phyloP scores from a whole-genome alignment of 2,329 filamentous ascomycete genomes.

The Penicillium sp. region DNA sequence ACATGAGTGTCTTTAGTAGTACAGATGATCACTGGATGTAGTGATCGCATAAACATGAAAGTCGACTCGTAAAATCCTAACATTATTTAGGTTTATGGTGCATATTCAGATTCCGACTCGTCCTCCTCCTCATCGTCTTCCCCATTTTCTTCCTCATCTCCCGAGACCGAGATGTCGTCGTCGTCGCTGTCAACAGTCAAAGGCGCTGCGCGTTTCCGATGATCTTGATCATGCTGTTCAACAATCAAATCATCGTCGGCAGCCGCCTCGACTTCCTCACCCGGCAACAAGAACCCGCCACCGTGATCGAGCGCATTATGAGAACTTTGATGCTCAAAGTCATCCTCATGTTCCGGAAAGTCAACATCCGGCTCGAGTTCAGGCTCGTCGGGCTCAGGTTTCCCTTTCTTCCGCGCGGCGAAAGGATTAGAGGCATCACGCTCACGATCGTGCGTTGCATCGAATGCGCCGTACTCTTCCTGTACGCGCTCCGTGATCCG shows the following conservation, averaged over 20 bases:
- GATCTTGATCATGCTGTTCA: constrained; percentile 16
- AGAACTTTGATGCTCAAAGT: constrained; percentile 1
- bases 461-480: constrained; percentile 64
- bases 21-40: too few relatives aligned
- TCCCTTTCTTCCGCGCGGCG: constrained; percentile 13
- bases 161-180: too few relatives aligned
- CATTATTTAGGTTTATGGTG: background rate
- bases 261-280: constrained; percentile 17
- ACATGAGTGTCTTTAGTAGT: too few relatives aligned
- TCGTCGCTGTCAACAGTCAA: too few relatives aligned
- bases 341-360: background rate
- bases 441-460: constrained; percentile 25
- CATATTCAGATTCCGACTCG: constrained; percentile 10
- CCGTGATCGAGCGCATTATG: constrained; percentile 21
- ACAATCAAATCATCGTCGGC: constrained; percentile 22
- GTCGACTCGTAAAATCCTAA: too few relatives aligned
- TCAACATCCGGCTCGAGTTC: background rate
- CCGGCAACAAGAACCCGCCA: constrained; percentile 23
- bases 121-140: background rate
- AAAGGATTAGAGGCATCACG: constrained; percentile 35
- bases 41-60: too few relatives aligned
- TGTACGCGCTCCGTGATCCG: constrained; percentile 72
- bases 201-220: too few relatives aligned
- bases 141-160: background rate
- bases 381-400: constrained; percentile 6